A percentile compares a stretch with the other conserved stretches of the same genome.
phyloP scores from a whole-genome alignment of 805 yeast genomes.

The Metschnikowia proteae region DNA sequence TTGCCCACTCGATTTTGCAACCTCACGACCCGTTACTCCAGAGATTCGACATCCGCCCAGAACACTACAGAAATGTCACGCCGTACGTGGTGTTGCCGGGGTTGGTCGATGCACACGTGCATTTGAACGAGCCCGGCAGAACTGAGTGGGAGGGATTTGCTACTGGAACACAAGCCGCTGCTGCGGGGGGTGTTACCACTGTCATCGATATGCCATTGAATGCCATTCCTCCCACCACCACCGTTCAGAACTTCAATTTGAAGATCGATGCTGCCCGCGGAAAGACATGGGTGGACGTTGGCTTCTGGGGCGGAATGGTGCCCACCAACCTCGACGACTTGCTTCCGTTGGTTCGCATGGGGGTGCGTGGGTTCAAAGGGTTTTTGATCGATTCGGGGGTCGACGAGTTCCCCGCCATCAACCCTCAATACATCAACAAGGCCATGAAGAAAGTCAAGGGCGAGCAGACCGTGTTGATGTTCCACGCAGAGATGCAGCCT shows the following conservation, averaged over 20 bases:
- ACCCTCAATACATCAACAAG: conserved; percentile 54
- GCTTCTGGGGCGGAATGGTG: conserved; percentile 94
- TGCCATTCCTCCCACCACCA: conserved; percentile 95
- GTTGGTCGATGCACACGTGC: conserved; percentile 90
- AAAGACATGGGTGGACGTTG: conserved; percentile 89
- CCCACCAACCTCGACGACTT: conserved; percentile 72
- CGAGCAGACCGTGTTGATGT: conserved; percentile 70
- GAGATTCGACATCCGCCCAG: conserved; percentile 41
- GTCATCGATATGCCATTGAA: conserved; percentile 95
- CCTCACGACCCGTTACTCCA: conserved; percentile 38
- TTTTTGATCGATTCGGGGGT: conserved; percentile 94
- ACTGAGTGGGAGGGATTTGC: conserved; percentile 98
- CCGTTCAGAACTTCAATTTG: conserved; percentile 64
- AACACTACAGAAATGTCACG: conserved; percentile 49
- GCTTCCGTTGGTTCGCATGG: conserved; percentile 72
- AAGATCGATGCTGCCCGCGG: conserved; percentile 76
- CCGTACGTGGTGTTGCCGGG: conserved; percentile 81
- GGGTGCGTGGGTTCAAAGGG: conserved; percentile 93
- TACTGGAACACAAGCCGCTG: conserved; percentile 94
- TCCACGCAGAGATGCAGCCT: conserved; percentile 87
- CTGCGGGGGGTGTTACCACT: conserved; percentile 94
- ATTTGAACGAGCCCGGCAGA: conserved; percentile 94
- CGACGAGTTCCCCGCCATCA: conserved; percentile 87
- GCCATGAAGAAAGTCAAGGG: conserved; percentile 66
- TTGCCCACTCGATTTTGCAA: conserved; percentile 35